Evolutionary conservation across 2,329 filamentous ascomycete species (phyloP).

Genomic region (Plectosphaerella sp.): DNA sequence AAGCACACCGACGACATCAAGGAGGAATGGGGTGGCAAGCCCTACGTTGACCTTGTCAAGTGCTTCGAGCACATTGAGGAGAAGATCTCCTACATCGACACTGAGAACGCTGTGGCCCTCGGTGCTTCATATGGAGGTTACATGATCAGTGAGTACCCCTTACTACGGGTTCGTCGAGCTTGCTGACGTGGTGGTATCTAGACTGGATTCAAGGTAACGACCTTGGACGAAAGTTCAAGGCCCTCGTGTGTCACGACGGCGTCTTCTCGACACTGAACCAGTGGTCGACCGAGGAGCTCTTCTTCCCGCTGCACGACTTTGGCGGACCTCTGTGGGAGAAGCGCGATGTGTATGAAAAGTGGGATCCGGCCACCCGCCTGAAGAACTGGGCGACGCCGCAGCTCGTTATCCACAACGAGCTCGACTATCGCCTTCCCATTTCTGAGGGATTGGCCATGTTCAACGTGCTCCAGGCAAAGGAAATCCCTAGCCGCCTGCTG

Average conservation of each 20-base stretch:
- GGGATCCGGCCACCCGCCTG: slow-evolving; percentile 62
- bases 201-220: slow-evolving; percentile 89
- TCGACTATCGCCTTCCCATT: slow-evolving; percentile 85
- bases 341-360: slow-evolving; percentile 60
- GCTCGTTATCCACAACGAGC: slow-evolving; percentile 79
- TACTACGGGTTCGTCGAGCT: not conserved
- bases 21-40: slow-evolving; percentile 77
- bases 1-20: slow-evolving; percentile 71
- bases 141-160: slow-evolving; percentile 57
- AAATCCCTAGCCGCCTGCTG: slow-evolving; percentile 72
- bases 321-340: slow-evolving; percentile 58
- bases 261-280: slow-evolving; percentile 69
- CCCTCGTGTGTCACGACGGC: slow-evolving; percentile 83
- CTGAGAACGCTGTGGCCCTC: slow-evolving; percentile 62
- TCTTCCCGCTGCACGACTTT: slow-evolving; percentile 66
- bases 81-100: slow-evolving; percentile 66
- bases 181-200: slow-evolving; percentile 23
- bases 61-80: slow-evolving; percentile 70
- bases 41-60: slow-evolving; percentile 77
- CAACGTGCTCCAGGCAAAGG: slow-evolving; percentile 74
- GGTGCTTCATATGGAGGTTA: slow-evolving; percentile 74
- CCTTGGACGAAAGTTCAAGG: slow-evolving; percentile 80
- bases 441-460: slow-evolving; percentile 81
- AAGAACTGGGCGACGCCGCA: slow-evolving; percentile 81
- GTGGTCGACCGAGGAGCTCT: slow-evolving; percentile 64